Base-by-base conservation (phyloP, 192 early-diverging fungal species). In the Coemansia sp. region DNA sequence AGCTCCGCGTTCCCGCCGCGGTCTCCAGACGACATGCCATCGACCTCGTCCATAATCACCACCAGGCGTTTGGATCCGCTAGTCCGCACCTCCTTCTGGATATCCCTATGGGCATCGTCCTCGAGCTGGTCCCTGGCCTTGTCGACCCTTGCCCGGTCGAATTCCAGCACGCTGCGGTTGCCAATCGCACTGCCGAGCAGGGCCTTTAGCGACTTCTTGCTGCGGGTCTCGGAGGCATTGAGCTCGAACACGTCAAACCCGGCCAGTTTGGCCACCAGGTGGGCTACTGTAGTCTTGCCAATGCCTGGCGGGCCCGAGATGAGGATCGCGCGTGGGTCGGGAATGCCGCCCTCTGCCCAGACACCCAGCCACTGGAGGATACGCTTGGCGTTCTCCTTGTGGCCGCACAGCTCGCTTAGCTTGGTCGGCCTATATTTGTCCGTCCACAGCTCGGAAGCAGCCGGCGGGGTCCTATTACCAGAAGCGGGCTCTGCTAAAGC, bases 1-100 rank as follows among this genome's bases (percentile, higher is more conserved):
- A 99, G 71, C 61, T 96, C 91, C 0, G 81, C 79, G 3, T 66
- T 72, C 21, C 97, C 97, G 32, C 95, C 97, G 27, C 94, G 81
- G 64, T 99, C 97, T 17, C 95, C 94, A 27, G 81, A 85, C 5
- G 92, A 90, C 97, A 99, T 99, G 23, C 97, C 97, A 63, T 99
- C 97, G 1, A 96, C 92, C 61, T 99, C 97, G 72, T 99, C 97
- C 97, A 99, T 99, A 32, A 99, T 87, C 5, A 99, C 64, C 0
- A 94, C 80, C 16, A 72, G 36, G 32, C 28, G 40, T 54, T 72
- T 72, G 14, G 32, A 34, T 0, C 69, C 69, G 34, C 56, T 65
- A 22, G 34, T 22, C 7, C 22, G 41, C 28, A 54, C 42, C n/a
- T 47, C 49, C 12, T 41, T 23, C 5, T 28, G 43, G 30, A 57